These are phyloP conservation scores for Butyriboletus appendiculatus DNA, from an alignment of 1,284 basidiomycete species.

Conservation along the genomic window DNA sequence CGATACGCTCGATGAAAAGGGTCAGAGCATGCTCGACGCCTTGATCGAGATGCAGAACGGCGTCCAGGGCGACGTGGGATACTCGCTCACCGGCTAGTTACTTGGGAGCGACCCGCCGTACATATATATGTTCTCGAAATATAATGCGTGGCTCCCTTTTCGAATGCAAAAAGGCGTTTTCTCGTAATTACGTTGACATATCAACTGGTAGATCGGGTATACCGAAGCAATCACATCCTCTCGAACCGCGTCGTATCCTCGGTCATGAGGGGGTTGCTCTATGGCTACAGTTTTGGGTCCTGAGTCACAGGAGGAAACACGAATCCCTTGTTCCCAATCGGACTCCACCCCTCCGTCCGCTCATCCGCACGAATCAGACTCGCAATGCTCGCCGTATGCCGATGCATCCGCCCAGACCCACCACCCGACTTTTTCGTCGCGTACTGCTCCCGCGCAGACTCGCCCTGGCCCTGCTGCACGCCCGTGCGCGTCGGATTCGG, in stretches of 20 bases:
- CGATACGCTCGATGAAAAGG: conserved; percentile 46
- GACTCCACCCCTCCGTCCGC: conserved; percentile 77
- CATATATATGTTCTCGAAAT: too few species aligned
- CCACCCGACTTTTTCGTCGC: conserved; percentile 17
- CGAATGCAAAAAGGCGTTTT: neutral
- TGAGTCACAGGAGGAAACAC: conserved; percentile 41
- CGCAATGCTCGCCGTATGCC: conserved; percentile 80
- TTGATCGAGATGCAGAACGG: conserved; percentile 58
- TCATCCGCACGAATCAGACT: conserved; percentile 76
- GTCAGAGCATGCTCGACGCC: conserved; percentile 60
- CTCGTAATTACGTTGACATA: neutral
- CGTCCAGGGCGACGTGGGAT: conserved; percentile 46
- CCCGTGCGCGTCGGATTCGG: conserved; percentile 43
- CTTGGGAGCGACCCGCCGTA: too few species aligned
- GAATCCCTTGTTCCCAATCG: conserved; percentile 50
- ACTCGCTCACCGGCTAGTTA: conserved; percentile 43
- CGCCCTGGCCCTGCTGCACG: conserved; percentile 2
- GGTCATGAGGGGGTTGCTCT: neutral
- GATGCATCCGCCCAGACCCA: conserved; percentile 47
- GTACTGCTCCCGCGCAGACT: conserved; percentile 28
- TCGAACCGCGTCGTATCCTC: neutral
- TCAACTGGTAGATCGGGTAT: conserved; percentile 16
- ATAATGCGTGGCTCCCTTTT: too few species aligned
- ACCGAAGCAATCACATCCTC: conserved; percentile 1
- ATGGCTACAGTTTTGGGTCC: too few species aligned